Percentiles rank a stretch among this genome's conserved stretches.
These are phyloP conservation scores for Trichoderma sp. DNA, from an alignment of 2,329 filamentous ascomycete species.

Conservation along the genomic window DNA sequence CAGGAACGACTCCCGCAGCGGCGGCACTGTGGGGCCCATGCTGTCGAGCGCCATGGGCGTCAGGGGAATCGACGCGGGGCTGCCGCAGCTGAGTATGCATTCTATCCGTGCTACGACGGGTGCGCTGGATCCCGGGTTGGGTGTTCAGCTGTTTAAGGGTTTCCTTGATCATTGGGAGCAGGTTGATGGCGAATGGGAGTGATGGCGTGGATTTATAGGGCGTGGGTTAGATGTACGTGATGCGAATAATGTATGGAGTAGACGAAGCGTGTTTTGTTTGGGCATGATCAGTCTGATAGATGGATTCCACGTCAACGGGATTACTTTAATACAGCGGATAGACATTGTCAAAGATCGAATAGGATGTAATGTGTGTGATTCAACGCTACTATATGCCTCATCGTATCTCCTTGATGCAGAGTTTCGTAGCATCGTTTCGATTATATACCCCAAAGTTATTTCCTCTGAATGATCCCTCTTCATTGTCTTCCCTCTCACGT, in stretches of 20 bases:
- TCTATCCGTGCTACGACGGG: constrained; percentile 88
- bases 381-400: not conserved
- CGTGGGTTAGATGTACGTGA: not conserved
- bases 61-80: constrained; percentile 80
- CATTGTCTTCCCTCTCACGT: no score
- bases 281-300: not conserved
- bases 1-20: constrained; percentile 83
- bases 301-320: not conserved
- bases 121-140: constrained; percentile 80
- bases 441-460: not conserved
- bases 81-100: constrained; percentile 94
- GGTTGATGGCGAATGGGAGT: constrained; percentile 77
- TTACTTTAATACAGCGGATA: constrained; percentile 2
- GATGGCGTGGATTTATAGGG: not conserved
- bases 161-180: constrained; percentile 86
- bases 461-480: not conserved
- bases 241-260: not conserved
- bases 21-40: constrained; percentile 95
- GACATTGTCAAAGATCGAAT: not conserved
- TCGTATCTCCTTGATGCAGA: not conserved
- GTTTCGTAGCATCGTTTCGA: no score
- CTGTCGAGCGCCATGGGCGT: constrained; percentile 80
- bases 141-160: constrained; percentile 84
- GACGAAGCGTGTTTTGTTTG: not conserved
- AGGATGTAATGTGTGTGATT: not conserved